Evolutionary conservation across 257 asterid genomes (phyloP).

Genomic region (Coffea canephora): DNA sequence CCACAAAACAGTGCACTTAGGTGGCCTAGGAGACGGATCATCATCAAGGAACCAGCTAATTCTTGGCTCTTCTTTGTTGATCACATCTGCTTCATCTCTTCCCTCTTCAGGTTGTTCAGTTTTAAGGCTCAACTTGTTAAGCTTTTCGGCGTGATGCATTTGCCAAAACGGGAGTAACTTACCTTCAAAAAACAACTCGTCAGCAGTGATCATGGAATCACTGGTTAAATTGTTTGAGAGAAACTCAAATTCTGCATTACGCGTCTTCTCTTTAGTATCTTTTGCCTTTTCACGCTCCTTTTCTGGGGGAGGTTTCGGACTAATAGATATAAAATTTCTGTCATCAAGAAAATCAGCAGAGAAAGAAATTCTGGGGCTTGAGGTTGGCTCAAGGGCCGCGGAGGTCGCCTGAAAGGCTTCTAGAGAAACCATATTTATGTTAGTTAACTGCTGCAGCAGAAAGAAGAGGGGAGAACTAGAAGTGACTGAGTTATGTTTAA

Average conservation of each 20-base stretch:
- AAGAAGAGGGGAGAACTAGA: constrained; percentile 7
- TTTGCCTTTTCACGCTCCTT: constrained; percentile 20
- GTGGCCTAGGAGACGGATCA: constrained; percentile 94
- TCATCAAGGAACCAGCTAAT: constrained; percentile 74
- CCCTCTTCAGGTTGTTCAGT: constrained; percentile 22
- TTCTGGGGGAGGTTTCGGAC: constrained; percentile 44
- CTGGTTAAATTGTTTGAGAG: constrained; percentile 38
- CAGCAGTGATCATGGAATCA: constrained; percentile 61
- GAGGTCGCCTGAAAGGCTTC: constrained; percentile 32
- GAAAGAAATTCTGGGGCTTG: constrained; percentile 69
- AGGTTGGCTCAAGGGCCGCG: constrained; percentile 27
- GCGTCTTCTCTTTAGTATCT: constrained; percentile 17
- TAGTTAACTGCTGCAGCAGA: neutral
- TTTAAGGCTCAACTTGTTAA: constrained; percentile 42
- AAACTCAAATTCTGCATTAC: constrained; percentile 64
- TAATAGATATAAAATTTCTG: constrained; percentile 64
- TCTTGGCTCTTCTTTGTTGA: constrained; percentile 39
- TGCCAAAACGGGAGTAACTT: constrained; percentile 72
- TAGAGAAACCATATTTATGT: constrained; percentile 42
- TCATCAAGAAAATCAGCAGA: constrained; percentile 84
- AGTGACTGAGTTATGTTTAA: constrained; percentile 12
- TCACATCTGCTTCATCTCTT: constrained; percentile 1
- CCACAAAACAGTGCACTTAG: constrained; percentile 85
- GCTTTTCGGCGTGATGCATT: constrained; percentile 53
- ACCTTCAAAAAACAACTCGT: constrained; percentile 68